Percentiles rank a stretch among this genome's conserved stretches.
Conservation (phyloP, 2,329 filamentous ascomycete genomes). For the Pseudogymnoascus sp. region DNA sequence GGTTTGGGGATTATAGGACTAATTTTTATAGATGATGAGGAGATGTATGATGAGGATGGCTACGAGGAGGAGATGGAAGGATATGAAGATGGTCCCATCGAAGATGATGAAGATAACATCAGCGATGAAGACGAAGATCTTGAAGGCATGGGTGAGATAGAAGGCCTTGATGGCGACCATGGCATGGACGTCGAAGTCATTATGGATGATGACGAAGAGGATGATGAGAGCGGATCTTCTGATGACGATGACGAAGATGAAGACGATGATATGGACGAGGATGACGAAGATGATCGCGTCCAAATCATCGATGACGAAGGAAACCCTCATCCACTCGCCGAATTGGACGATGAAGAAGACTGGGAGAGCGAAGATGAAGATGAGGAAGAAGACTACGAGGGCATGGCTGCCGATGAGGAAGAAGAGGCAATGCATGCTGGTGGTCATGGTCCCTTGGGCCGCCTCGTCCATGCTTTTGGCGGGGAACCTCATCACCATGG, state of each 20-base stretch:
- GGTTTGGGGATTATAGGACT: not conserved
- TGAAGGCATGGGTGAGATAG: slow-evolving; percentile 76
- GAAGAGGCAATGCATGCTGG: slow-evolving; percentile 40
- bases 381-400: slow-evolving; percentile 39
- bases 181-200: slow-evolving; percentile 61
- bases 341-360: slow-evolving; percentile 50
- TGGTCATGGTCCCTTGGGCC: slow-evolving; percentile 36
- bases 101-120: slow-evolving; percentile 75
- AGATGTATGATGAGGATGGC: slow-evolving; percentile 87
- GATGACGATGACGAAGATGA: slow-evolving; percentile 48
- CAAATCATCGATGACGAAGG: slow-evolving; percentile 58
- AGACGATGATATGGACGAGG: slow-evolving; percentile 50
- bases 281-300: slow-evolving; percentile 44
- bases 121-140: slow-evolving; percentile 82
- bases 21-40: slow-evolving; percentile 61
- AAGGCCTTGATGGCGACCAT: slow-evolving; percentile 58
- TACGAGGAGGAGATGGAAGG: slow-evolving; percentile 79
- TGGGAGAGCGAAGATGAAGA: slow-evolving; percentile 57
- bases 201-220: slow-evolving; percentile 66
- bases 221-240: slow-evolving; percentile 34
- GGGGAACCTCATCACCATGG: slow-evolving; percentile 23
- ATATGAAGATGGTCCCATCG: slow-evolving; percentile 73
- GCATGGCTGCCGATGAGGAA: slow-evolving; percentile 41
- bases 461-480: slow-evolving; percentile 46
- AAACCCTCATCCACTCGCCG: slow-evolving; percentile 39